A percentile compares a stretch with the other conserved stretches of the same genome.
These are phyloP conservation scores for Cyamopsis tetragonoloba DNA, from an alignment of 306 rosid species.

Conservation along the genomic window DNA sequence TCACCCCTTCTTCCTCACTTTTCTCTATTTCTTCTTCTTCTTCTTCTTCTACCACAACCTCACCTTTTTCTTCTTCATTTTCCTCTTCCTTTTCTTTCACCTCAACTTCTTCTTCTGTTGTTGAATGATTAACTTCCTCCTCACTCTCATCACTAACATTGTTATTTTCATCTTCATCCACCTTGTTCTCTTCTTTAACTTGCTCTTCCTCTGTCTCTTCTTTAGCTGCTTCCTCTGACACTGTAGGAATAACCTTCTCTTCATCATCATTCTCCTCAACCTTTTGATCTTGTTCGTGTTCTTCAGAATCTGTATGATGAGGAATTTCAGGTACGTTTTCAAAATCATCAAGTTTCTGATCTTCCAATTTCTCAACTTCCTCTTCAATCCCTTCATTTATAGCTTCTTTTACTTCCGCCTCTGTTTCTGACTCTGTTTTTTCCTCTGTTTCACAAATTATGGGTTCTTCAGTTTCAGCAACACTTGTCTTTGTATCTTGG, in stretches of 20 bases:
- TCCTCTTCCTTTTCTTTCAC: constrained; percentile 24
- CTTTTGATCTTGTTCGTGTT: neutral
- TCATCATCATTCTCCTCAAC: constrained; percentile 22
- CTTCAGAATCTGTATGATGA: neutral
- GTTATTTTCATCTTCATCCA: constrained; percentile 27
- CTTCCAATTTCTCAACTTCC: constrained; percentile 19
- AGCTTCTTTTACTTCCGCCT: constrained; percentile 23
- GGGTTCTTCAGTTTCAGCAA: neutral
- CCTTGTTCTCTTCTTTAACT: neutral
- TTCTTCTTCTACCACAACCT: constrained; percentile 7
- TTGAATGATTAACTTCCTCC: constrained; percentile 16
- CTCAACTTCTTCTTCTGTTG: constrained; percentile 29
- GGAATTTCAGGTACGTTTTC: constrained; percentile 9
- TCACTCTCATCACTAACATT: neutral
- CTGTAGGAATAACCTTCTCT: constrained; percentile 27
- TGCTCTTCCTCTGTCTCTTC: constrained; percentile 5
- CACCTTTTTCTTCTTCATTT: constrained; percentile 19
- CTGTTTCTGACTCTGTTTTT: constrained; percentile 13
- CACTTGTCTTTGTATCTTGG: constrained; percentile 7
- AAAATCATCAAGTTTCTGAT: neutral
- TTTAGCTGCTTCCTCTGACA: constrained; percentile 16
- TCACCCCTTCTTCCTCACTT: constrained; percentile 3
- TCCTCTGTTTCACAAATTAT: no score
- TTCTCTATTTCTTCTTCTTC: neutral
- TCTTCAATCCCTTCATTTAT: constrained; percentile 14